phyloP scores from a whole-genome alignment of 1,284 basidiomycete genomes.

The Takashimella koratensis region DNA sequence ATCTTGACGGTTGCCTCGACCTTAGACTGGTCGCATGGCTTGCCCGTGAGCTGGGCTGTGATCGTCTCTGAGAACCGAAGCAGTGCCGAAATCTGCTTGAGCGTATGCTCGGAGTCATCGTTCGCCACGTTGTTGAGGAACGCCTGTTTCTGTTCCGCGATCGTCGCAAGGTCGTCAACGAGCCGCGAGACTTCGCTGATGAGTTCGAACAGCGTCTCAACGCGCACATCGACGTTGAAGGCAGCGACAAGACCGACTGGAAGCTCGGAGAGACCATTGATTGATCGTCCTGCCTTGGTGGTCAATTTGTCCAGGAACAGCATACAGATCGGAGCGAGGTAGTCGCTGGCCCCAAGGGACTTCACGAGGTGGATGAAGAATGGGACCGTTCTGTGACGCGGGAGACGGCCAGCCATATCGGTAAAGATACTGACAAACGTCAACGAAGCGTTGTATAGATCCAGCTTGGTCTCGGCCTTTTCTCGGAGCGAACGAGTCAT shows the following conservation, averaged over 20 bases:
- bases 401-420: slow-evolving; percentile 49
- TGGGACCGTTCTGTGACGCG: slow-evolving; percentile 48
- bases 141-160: slow-evolving; percentile 29
- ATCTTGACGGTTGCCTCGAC: slow-evolving; percentile 36
- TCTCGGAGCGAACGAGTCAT: slow-evolving; percentile 71
- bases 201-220: slow-evolving; percentile 63
- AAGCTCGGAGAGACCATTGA: slow-evolving; percentile 52
- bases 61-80: slow-evolving; percentile 57
- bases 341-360: slow-evolving; percentile 74
- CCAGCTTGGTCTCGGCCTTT: slow-evolving; percentile 55
- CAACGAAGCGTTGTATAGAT: slow-evolving; percentile 57
- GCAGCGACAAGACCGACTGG: slow-evolving; percentile 59
- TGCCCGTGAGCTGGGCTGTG: slow-evolving; percentile 27
- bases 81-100: slow-evolving; percentile 60
- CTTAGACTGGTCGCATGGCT: slow-evolving; percentile 26
- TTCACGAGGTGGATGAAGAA: slow-evolving; percentile 91
- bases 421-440: slow-evolving; percentile 50
- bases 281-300: slow-evolving; percentile 53
- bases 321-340: slow-evolving; percentile 79
- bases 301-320: slow-evolving; percentile 76
- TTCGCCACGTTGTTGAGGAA: slow-evolving; percentile 33
- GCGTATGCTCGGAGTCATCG: slow-evolving; percentile 19
- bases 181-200: slow-evolving; percentile 65
- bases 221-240: slow-evolving; percentile 56
- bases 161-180: slow-evolving; percentile 47